phyloP scores from a whole-genome alignment of 2,329 filamentous ascomycete genomes.

The Diaporthe sp. region DNA sequence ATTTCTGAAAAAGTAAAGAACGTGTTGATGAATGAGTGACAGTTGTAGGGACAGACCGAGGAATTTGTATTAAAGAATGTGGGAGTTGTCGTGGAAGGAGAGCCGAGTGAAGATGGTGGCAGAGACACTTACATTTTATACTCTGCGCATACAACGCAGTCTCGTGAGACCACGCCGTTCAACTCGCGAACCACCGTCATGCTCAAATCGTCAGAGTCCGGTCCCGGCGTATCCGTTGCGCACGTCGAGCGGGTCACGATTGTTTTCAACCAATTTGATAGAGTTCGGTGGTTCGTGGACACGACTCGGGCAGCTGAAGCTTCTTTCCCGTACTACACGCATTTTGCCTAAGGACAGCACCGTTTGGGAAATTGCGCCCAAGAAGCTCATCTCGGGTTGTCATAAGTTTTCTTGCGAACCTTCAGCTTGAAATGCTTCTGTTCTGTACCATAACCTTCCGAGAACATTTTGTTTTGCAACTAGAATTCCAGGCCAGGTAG shows the following conservation, averaged over 20 bases:
- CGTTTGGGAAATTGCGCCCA: conserved; percentile 12
- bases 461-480: no score
- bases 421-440: background rate
- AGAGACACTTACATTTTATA: background rate
- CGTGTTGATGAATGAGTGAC: conserved; percentile 3
- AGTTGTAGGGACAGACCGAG: background rate
- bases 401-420: background rate
- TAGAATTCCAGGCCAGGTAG: background rate
- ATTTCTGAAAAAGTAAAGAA: background rate
- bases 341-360: background rate
- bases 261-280: conserved; percentile 12
- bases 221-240: conserved; percentile 12
- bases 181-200: background rate
- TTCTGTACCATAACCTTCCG: background rate
- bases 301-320: conserved; percentile 26
- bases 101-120: background rate
- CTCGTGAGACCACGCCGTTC: background rate
- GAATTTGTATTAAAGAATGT: background rate
- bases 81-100: background rate
- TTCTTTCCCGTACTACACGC: conserved; percentile 15
- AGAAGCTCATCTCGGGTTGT: conserved; percentile 15
- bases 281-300: conserved; percentile 24
- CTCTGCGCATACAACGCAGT: background rate
- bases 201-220: background rate
- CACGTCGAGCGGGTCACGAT: conserved; percentile 2